A percentile compares a stretch with the other conserved stretches of the same genome.
Evolutionary conservation across 2,329 filamentous ascomycete species (phyloP).

Genomic region (Scopulariopsis brevicaulis): DNA sequence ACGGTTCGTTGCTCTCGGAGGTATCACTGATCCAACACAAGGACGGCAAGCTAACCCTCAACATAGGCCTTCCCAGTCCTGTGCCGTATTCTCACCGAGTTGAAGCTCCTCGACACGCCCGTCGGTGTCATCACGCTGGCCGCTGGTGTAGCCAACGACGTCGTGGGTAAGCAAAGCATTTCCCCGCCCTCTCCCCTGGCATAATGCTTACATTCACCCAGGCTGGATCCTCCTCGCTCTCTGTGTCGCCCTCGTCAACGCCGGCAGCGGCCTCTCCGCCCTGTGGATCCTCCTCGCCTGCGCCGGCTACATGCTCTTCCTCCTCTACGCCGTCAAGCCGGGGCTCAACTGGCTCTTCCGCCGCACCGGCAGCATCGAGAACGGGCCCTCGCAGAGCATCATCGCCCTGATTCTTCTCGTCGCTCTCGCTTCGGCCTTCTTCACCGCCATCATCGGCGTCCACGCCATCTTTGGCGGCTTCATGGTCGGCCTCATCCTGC

Average conservation of each 20-base stretch:
- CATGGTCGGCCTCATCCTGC: conserved; percentile 78
- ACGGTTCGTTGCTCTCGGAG: conserved; percentile 31
- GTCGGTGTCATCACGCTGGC: conserved; percentile 85
- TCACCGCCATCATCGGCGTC: conserved; percentile 80
- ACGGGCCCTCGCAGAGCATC: conserved; percentile 77
- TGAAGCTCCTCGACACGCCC: conserved; percentile 72
- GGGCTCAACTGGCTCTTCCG: conserved; percentile 63
- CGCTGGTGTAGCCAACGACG: conserved; percentile 87
- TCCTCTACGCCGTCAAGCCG: conserved; percentile 63
- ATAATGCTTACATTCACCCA: conserved; percentile 4
- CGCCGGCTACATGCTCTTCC: conserved; percentile 64
- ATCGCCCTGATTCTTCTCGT: conserved; percentile 75
- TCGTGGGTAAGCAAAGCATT: conserved; percentile 17
- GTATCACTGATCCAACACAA: background rate
- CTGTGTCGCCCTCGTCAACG: conserved; percentile 88
- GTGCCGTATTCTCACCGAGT: conserved; percentile 83
- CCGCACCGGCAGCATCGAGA: conserved; percentile 66
- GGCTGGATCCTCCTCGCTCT: conserved; percentile 83
- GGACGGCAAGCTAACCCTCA: background rate
- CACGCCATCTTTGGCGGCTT: conserved; percentile 95
- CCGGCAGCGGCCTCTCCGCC: conserved; percentile 68
- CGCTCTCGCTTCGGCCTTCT: conserved; percentile 70
- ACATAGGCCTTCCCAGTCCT: conserved; percentile 66
- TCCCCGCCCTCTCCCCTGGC: background rate
- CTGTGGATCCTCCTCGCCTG: conserved; percentile 73